Base-by-base conservation (phyloP, 352 stramenopile species). In the Pythium folliculosum region DNA sequence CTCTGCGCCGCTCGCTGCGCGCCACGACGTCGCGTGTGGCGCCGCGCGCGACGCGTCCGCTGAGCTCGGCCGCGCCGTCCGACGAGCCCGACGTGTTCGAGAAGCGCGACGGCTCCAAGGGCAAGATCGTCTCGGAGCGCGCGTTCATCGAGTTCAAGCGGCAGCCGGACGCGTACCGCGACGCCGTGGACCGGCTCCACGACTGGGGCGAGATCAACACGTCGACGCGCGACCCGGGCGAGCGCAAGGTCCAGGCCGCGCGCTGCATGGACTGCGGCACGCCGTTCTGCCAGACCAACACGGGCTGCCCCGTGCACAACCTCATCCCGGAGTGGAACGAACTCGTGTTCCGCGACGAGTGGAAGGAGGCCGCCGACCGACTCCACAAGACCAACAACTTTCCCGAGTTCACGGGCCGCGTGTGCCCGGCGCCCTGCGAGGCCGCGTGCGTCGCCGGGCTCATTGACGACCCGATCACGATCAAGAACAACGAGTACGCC, bases 381-480 rank as follows among this genome's bases (percentile, higher is more conserved):
- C 80, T 99, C 64, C 95, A 98, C 81, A 97, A 97, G 81, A 99
- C 97, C 63, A 99, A 99, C 85, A 99, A 99, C 83, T 99, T 99
- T 76, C 97, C 97, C 14, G 97, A 99, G 81, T 99, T 99, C 72
- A 99, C 97, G 0, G 97, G 97, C 66, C 86, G 96, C 62, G 96
- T 99, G 17, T 99, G 97, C 71, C 97, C 97, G 14, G 97, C 97
- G 59, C 97, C 97, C 7, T 99, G 97, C 65, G 97, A 99, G 71
- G 91, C 92, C 16, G 95, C 91, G 3, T 99, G 97, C 67, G 96
- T 99, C 3, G 95, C 96, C 13, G 97, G 97, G 6, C 83, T 99
- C 23, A 85, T 99, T 25, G 96, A 99, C 76, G 84, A 95, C 49
- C 95, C 96, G 49, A 91, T 99, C 37, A 99, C 97, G 8, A 99